Conservation (phyloP, 371 early-diverging fungal genomes). For the Fennellomyces sp. region DNA sequence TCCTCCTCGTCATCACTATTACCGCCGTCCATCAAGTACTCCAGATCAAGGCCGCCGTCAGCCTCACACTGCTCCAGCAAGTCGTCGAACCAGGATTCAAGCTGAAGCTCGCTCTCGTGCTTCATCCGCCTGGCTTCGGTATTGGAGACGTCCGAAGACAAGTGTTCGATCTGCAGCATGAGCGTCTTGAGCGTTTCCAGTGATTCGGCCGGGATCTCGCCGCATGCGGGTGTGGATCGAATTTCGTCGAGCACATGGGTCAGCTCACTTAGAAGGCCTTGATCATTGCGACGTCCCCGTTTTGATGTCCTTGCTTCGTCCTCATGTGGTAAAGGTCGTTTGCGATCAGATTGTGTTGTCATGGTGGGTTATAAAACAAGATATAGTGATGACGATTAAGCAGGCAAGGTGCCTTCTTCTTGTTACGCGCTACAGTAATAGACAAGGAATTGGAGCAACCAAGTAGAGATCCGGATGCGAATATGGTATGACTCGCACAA, state of each 20-base stretch:
- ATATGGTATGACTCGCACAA: not conserved
- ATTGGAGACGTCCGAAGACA: conserved; percentile 37
- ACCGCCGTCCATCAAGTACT: conserved; percentile 15
- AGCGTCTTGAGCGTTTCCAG: conserved; percentile 42
- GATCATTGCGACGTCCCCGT: not conserved
- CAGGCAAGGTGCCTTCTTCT: conserved; percentile 1
- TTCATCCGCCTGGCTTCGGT: conserved; percentile 33
- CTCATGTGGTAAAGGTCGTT: not conserved
- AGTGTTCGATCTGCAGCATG: conserved; percentile 40
- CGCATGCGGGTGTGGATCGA: conserved; percentile 39
- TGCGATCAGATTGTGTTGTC: not conserved
- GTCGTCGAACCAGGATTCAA: conserved; percentile 51
- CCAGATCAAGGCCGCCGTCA: conserved; percentile 32
- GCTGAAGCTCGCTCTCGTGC: conserved; percentile 39
- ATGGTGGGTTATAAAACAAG: conserved; percentile 2
- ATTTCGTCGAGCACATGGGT: conserved; percentile 39
- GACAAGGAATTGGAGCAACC: conserved; percentile 1
- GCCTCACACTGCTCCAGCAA: conserved; percentile 48
- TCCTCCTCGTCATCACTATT: conserved; percentile 29
- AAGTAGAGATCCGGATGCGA: not conserved
- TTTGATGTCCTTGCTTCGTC: not conserved
- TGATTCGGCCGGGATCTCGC: conserved; percentile 47
- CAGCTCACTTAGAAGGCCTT: conserved; percentile 24
- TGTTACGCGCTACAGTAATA: not conserved
- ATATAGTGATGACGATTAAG: conserved; percentile 2